Percentiles rank a stretch among this genome's conserved stretches.
Conservation (phyloP, 768 basidiomycete species). For the Coprinopsis cinerea region DNA sequence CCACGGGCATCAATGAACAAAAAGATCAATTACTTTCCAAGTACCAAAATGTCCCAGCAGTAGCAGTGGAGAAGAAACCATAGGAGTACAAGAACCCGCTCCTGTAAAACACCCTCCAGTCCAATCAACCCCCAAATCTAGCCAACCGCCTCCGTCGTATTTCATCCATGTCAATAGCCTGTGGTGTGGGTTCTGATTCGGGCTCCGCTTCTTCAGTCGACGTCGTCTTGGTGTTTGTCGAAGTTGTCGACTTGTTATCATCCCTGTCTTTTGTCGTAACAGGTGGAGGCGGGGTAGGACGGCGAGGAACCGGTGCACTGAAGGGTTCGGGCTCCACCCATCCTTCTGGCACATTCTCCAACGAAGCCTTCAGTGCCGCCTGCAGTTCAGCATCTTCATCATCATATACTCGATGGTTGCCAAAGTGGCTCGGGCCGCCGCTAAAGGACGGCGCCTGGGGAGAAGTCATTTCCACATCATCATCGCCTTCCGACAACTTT, state of each 20-base stretch:
- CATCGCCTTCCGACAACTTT: slow-evolving; percentile 15
- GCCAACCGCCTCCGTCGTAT: slow-evolving; percentile 59
- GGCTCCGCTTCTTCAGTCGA: too few relatives aligned
- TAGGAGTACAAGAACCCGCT: neutral
- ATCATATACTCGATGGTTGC: slow-evolving; percentile 53
- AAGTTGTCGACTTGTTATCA: slow-evolving; percentile 32
- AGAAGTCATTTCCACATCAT: slow-evolving; percentile 17
- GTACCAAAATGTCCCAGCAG: too few relatives aligned
- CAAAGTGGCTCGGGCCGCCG: neutral
- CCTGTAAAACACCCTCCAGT: neutral
- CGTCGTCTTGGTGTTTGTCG: slow-evolving; percentile 26
- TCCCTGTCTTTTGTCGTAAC: slow-evolving; percentile 18
- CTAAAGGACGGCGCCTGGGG: neutral
- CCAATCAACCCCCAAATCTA: slow-evolving; percentile 48
- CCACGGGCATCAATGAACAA: too few relatives aligned
- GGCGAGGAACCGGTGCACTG: slow-evolving; percentile 7
- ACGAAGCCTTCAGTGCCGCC: slow-evolving; percentile 79
- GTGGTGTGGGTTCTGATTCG: slow-evolving; percentile 20
- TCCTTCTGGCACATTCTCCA: slow-evolving; percentile 56
- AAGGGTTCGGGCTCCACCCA: slow-evolving; percentile 32
- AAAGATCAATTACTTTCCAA: too few relatives aligned
- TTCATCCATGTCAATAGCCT: slow-evolving; percentile 53
- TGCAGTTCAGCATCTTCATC: slow-evolving; percentile 87
- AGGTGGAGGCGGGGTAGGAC: neutral
- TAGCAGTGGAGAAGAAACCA: too few relatives aligned